Evolutionary conservation across 306 rosid species (phyloP).

Genomic region (Quercus aquifolioides): DNA sequence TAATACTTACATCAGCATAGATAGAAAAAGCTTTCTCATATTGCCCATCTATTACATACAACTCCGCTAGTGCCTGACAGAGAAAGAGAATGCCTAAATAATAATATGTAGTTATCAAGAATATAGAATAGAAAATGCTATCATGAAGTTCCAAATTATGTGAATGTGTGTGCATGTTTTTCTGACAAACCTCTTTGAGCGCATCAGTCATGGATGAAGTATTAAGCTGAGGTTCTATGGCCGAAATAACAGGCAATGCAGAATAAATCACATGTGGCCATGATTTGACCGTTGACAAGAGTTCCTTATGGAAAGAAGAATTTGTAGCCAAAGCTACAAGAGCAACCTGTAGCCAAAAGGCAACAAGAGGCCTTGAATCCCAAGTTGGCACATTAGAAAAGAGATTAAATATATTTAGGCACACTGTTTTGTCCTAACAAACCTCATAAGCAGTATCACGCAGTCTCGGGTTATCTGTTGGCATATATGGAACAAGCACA

Average conservation of each 20-base stretch:
- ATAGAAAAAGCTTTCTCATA: constrained; percentile 80
- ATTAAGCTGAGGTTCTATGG: constrained; percentile 91
- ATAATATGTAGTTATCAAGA: constrained; percentile 6
- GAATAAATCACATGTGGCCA: constrained; percentile 89
- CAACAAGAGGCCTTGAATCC: constrained; percentile 15
- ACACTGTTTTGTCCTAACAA: constrained; percentile 31
- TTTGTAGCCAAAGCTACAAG: constrained; percentile 93
- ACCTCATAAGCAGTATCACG: constrained; percentile 98
- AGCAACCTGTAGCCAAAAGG: constrained; percentile 68
- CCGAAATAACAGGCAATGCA: constrained; percentile 78
- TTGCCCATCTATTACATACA: constrained; percentile 81
- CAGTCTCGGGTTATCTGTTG: constrained; percentile 80
- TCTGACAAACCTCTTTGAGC: constrained; percentile 73
- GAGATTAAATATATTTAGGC: not conserved
- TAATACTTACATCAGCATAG: constrained; percentile 90
- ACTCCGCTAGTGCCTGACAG: constrained; percentile 82
- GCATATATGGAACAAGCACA: constrained; percentile 85
- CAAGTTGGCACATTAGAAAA: constrained; percentile 4
- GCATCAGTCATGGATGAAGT: constrained; percentile 79
- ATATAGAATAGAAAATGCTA: constrained; percentile 14
- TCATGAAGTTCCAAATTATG: not conserved
- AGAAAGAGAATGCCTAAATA: constrained; percentile 16
- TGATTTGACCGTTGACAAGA: constrained; percentile 67
- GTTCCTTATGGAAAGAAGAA: constrained; percentile 80
- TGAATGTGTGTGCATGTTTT: not conserved